Evolutionary conservation across 352 stramenopile genomes (phyloP).

Genomic region (Globisporangium splendens): DNA sequence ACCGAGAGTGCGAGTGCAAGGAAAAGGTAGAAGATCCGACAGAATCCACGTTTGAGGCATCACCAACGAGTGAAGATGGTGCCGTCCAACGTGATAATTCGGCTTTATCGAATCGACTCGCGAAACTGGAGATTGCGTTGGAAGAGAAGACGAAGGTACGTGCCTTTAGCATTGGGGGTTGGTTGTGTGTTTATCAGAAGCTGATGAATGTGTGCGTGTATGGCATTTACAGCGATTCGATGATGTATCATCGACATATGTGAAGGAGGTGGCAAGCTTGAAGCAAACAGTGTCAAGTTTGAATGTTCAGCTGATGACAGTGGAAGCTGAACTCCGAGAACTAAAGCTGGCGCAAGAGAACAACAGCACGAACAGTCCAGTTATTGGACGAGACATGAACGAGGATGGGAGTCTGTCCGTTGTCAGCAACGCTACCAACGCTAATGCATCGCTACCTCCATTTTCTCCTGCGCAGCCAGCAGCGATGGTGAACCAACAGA

Average conservation of each 20-base stretch:
- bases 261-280: conserved; percentile 32
- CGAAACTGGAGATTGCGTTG: conserved; percentile 35
- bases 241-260: conserved; percentile 25
- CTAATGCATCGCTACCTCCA: conserved; percentile 21
- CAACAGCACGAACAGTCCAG: conserved; percentile 8
- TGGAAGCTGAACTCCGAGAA: conserved; percentile 42
- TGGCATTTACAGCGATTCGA: conserved; percentile 26
- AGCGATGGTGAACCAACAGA: conserved; percentile 11
- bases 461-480: conserved; percentile 30
- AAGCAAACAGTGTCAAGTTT: conserved; percentile 46
- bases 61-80: not conserved
- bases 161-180: not conserved
- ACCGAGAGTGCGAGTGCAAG: conserved; percentile 4
- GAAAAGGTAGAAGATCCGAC: not conserved
- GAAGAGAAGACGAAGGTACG: conserved; percentile 42
- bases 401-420: not conserved
- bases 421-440: not conserved
- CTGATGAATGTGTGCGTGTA: not conserved
- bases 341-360: conserved; percentile 30
- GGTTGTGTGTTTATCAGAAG: not conserved
- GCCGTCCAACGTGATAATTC: not conserved
- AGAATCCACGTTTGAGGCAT: not conserved
- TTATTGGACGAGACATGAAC: not conserved
- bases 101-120: conserved; percentile 31
- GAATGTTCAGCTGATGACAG: conserved; percentile 32